These are phyloP conservation scores for Fagopyrum homotropicum DNA, from an alignment of 148 eudicot species.

Conservation along the genomic window DNA sequence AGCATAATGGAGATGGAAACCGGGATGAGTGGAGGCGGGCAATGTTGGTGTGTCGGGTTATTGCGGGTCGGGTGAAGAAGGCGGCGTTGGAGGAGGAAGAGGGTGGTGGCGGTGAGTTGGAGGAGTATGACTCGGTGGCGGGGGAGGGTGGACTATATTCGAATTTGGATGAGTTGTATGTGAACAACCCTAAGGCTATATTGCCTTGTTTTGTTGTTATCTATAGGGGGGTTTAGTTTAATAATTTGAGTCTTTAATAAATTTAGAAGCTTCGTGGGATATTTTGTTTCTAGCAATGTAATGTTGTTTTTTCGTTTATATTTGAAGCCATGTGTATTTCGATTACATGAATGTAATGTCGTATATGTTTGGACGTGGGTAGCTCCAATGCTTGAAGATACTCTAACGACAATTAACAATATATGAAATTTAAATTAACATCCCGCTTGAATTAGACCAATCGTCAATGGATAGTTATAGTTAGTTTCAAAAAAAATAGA, in stretches of 20 bases:
- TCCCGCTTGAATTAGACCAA: too few relatives aligned
- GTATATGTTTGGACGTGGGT: neutral
- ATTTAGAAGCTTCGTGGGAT: constrained; percentile 3
- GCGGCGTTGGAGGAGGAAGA: neutral
- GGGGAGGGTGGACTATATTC: constrained; percentile 50
- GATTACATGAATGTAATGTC: neutral
- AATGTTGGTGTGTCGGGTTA: constrained; percentile 88
- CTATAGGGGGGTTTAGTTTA: constrained; percentile 23
- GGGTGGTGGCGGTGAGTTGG: constrained; percentile 10
- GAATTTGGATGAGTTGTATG: constrained; percentile 86
- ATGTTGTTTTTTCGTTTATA: neutral
- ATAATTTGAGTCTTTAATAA: neutral
- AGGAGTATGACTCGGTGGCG: constrained; percentile 86
- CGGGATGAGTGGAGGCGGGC: constrained; percentile 34
- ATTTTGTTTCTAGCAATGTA: neutral
- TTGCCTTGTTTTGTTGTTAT: constrained; percentile 97
- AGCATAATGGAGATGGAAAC: neutral
- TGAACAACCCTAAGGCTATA: constrained; percentile 81
- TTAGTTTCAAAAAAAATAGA: too few relatives aligned
- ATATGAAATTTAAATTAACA: too few relatives aligned
- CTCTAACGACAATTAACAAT: too few relatives aligned
- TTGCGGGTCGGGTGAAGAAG: constrained; percentile 82
- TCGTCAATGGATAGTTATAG: too few relatives aligned
- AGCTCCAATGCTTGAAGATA: neutral
- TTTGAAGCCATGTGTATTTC: neutral